phyloP scores from a whole-genome alignment of 2,329 filamentous ascomycete species.

The Penicillium sp. region DNA sequence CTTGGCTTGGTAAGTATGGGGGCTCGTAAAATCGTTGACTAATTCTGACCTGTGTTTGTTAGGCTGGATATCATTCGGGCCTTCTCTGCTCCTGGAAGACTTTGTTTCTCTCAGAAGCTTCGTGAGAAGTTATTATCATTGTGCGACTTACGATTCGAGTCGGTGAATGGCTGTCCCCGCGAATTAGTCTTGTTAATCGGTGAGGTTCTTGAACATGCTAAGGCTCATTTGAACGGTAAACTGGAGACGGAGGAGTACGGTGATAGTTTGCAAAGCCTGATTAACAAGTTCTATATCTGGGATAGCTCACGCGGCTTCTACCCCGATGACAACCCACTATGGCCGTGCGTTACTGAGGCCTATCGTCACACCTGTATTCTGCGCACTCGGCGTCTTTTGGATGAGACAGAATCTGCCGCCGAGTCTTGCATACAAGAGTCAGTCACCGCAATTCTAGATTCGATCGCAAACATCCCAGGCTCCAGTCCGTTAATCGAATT shows the following conservation, averaged over 20 bases:
- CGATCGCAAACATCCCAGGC: conserved; percentile 23
- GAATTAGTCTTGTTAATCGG: conserved; percentile 33
- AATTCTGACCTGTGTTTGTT: neutral
- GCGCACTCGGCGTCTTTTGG: conserved; percentile 27
- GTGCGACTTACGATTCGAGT: conserved; percentile 27
- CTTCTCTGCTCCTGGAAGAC: conserved; percentile 25
- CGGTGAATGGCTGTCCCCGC: conserved; percentile 32
- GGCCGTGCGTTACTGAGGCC: conserved; percentile 26
- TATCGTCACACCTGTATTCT: conserved; percentile 31
- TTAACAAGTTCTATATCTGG: conserved; percentile 26
- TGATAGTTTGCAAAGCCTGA: conserved; percentile 1
- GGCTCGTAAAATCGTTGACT: neutral
- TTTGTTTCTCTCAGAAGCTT: conserved; percentile 31
- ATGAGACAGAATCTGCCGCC: conserved; percentile 20
- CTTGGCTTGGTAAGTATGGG: conserved; percentile 25
- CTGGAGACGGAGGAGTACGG: conserved; percentile 1
- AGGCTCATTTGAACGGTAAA: conserved; percentile 22
- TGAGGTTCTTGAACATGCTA: conserved; percentile 27
- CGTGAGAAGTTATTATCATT: conserved; percentile 26
- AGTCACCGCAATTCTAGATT: conserved; percentile 28
- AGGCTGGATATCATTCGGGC: conserved; percentile 36
- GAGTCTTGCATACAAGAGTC: conserved; percentile 25
- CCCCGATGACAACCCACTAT: conserved; percentile 24
- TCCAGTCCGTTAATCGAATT: conserved; percentile 28
- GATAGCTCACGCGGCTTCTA: conserved; percentile 19